A percentile compares a stretch with the other conserved stretches of the same genome.
Conservation (phyloP, 352 stramenopile species). For the Aphanomyces euteiches region DNA sequence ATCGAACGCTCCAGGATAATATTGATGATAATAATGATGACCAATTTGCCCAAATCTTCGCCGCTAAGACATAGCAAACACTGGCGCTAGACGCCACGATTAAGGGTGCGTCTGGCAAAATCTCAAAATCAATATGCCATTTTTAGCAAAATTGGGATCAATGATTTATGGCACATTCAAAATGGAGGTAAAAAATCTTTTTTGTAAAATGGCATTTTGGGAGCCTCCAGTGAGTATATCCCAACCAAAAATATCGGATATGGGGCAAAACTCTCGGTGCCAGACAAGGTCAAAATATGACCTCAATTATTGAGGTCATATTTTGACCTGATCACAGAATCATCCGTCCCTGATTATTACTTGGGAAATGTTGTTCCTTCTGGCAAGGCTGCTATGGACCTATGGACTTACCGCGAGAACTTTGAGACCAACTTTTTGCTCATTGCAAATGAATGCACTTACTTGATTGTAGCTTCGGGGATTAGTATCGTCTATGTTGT, state of each 20-base stretch:
- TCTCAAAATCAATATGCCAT: too few relatives aligned
- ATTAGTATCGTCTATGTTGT: not conserved
- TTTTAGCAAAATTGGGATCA: too few relatives aligned
- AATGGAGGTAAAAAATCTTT: too few relatives aligned
- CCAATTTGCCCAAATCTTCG: not conserved
- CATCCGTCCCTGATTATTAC: not conserved
- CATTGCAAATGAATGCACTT: not conserved
- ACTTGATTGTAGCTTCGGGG: not conserved
- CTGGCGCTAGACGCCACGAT: not conserved
- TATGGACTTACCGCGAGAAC: not conserved
- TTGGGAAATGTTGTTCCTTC: not conserved
- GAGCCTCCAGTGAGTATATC: too few relatives aligned
- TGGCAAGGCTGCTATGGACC: not conserved
- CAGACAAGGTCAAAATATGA: too few relatives aligned
- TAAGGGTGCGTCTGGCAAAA: too few relatives aligned
- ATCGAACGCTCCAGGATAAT: not conserved
- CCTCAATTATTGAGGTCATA: too few relatives aligned
- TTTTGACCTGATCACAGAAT: too few relatives aligned
- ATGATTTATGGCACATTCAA: too few relatives aligned
- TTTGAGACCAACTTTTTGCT: not conserved
- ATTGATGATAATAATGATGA: not conserved
- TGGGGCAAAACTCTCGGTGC: too few relatives aligned
- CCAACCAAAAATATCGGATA: too few relatives aligned
- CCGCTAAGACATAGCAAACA: not conserved
- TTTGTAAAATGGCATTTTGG: too few relatives aligned